phyloP scores from a whole-genome alignment of 2,329 filamentous ascomycete species.

The Colletotrichum horii region DNA sequence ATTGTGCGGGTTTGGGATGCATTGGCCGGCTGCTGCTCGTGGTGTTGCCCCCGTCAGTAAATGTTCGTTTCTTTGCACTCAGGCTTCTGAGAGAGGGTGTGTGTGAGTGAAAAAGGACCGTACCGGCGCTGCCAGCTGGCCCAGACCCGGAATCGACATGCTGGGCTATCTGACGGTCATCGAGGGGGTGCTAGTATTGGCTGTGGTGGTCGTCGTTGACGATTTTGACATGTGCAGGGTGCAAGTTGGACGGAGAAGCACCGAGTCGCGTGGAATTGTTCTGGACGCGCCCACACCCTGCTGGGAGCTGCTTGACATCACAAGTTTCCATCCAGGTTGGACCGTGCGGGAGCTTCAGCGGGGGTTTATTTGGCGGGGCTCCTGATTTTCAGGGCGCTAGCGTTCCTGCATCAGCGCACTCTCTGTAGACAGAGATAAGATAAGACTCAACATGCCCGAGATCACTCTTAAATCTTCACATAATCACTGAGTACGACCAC shows the following conservation, averaged over 20 bases:
- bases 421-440: not conserved
- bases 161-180: slow-evolving; percentile 20
- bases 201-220: not conserved
- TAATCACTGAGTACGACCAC: too few species aligned
- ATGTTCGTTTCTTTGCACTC: not conserved
- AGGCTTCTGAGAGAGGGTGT: not conserved
- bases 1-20: slow-evolving; percentile 50
- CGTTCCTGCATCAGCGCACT: slow-evolving; percentile 6
- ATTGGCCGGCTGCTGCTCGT: slow-evolving; percentile 33
- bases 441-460: not conserved
- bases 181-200: not conserved
- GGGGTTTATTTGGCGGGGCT: slow-evolving; percentile 9
- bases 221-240: not conserved
- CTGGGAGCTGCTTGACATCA: slow-evolving; percentile 11
- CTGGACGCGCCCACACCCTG: not conserved
- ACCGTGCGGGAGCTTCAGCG: slow-evolving; percentile 11
- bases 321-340: not conserved
- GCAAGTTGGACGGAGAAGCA: not conserved
- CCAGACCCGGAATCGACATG: slow-evolving; percentile 79
- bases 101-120: slow-evolving; percentile 23
- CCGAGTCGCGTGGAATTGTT: not conserved
- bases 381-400: not conserved
- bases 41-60: not conserved
- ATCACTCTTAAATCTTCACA: not conserved
- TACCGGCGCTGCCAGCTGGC: slow-evolving; percentile 68